Conservation (phyloP, 768 basidiomycete species). For the Xanthoconium purpureum region DNA sequence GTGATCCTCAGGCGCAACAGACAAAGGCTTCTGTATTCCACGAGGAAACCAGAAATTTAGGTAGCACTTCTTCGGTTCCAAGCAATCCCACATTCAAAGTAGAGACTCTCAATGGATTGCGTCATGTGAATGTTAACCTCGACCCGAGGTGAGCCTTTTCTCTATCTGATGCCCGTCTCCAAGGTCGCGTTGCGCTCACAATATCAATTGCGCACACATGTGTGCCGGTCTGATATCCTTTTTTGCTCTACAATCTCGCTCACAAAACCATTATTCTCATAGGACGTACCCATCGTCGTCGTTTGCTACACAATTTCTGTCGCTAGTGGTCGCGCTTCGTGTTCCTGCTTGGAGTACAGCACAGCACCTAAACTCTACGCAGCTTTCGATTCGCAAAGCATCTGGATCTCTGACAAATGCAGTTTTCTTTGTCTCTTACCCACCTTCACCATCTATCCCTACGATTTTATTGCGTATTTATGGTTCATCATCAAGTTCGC, state of each 20-base stretch:
- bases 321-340: conserved; percentile 51
- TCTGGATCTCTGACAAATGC: conserved; percentile 94
- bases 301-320: conserved; percentile 56
- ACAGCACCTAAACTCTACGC: conserved; percentile 41
- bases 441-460: conserved; percentile 42
- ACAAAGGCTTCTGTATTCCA: conserved; percentile 2
- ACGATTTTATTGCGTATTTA: conserved; percentile 91
- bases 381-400: conserved; percentile 69
- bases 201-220: conserved; percentile 30
- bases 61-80: conserved; percentile 34
- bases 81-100: conserved; percentile 39
- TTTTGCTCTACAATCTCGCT: conserved; percentile 12
- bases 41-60: conserved; percentile 23
- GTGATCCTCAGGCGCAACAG: conserved; percentile 7
- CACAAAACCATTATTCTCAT: conserved; percentile 17
- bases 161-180: conserved; percentile 23
- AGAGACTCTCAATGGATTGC: conserved; percentile 56
- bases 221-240: conserved; percentile 36
- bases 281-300: conserved; percentile 63
- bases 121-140: conserved; percentile 52
- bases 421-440: conserved; percentile 92
- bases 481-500: conserved; percentile 77
- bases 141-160: conserved; percentile 65
- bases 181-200: conserved; percentile 31
- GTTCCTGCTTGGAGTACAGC: conserved; percentile 57